Conservation (phyloP, 2,329 filamentous ascomycete species). For the Ophiostoma australiae region DNA sequence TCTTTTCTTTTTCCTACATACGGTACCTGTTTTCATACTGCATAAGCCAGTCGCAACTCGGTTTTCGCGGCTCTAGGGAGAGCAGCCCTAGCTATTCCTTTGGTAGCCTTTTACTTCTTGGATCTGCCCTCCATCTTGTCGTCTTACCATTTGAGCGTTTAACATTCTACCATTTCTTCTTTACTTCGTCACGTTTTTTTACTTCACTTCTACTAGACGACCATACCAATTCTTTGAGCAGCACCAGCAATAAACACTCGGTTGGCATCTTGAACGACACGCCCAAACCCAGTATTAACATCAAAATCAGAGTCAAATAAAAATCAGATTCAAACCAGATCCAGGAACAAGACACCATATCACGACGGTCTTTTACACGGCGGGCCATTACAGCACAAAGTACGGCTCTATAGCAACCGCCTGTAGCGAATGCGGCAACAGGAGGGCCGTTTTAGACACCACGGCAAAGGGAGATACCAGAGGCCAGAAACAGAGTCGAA, state of each 20-base stretch:
- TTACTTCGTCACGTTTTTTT: background rate
- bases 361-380: background rate
- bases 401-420: background rate
- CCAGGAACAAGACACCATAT: background rate
- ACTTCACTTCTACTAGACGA: background rate
- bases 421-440: no score
- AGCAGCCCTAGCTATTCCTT: background rate
- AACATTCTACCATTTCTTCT: background rate
- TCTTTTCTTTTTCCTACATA: background rate
- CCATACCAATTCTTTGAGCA: background rate
- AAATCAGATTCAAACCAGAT: background rate
- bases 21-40: background rate
- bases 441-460: background rate
- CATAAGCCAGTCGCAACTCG: background rate
- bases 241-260: background rate
- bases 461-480: background rate
- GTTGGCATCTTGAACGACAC: background rate
- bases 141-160: background rate
- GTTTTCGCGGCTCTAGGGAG: background rate
- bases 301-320: no score
- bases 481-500: background rate
- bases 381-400: background rate
- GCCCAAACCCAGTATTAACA: no score
- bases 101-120: background rate
- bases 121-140: background rate